These are phyloP conservation scores for Citrus reticulata DNA, from an alignment of 345 rosid genomes.

Conservation along the genomic window DNA sequence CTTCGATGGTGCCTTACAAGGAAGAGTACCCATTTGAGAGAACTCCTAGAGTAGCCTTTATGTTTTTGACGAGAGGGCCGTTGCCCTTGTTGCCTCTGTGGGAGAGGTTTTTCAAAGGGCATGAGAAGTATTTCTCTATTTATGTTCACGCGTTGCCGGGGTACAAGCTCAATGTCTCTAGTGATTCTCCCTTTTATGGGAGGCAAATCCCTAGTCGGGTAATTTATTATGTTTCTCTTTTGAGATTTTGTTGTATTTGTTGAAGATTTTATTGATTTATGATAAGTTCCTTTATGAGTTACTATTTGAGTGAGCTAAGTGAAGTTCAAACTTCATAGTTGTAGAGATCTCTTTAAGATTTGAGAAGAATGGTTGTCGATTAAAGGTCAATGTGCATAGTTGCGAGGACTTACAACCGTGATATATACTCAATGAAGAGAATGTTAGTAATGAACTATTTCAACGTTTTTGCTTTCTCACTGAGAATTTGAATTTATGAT, in stretches of 20 bases:
- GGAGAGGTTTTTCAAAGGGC: constrained; percentile 84
- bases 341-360: neutral
- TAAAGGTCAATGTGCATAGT: neutral
- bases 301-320: neutral
- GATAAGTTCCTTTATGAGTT: neutral
- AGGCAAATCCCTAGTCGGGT: constrained; percentile 87
- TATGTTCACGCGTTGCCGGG: constrained; percentile 66
- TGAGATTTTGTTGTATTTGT: neutral
- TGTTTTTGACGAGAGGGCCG: constrained; percentile 91
- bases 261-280: neutral
- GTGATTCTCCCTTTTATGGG: constrained; percentile 55
- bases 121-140: constrained; percentile 48
- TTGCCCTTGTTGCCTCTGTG: constrained; percentile 83
- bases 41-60: constrained; percentile 75
- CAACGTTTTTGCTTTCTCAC: neutral
- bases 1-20: constrained; percentile 71
- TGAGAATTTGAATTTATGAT: neutral
- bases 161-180: constrained; percentile 49
- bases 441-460: neutral
- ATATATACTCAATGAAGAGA: neutral
- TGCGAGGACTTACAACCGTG: neutral
- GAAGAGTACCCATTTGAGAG: constrained; percentile 58
- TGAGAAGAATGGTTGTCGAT: neutral
- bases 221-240: neutral
- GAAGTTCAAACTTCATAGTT: neutral